A percentile compares a stretch with the other conserved stretches of the same genome.
Conservation (phyloP, 208 protist species). For the Crithidia bombi region DNA sequence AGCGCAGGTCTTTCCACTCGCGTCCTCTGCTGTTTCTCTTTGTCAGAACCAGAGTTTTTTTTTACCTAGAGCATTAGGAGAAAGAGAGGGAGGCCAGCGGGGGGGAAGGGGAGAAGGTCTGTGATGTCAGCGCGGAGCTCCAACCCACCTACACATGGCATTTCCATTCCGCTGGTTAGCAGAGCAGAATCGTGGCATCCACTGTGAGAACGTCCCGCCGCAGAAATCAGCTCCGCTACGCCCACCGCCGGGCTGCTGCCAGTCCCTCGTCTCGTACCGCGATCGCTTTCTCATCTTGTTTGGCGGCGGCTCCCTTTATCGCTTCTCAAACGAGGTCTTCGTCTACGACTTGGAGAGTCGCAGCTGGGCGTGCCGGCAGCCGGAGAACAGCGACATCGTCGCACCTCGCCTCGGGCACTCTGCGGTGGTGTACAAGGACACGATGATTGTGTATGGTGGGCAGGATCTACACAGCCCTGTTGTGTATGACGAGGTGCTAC, state of each 20-base stretch:
- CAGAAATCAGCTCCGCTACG: conserved; percentile 23
- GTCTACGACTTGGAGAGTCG: conserved; percentile 27
- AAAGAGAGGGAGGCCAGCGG: no score
- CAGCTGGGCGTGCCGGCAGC: conserved; percentile 17
- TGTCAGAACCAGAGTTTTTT: no score
- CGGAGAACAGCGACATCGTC: conserved; percentile 64
- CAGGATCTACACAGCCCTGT: conserved; percentile 50
- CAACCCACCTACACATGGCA: no score
- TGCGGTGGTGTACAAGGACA: conserved; percentile 74
- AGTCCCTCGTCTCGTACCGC: conserved; percentile 70
- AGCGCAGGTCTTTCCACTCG: neutral
- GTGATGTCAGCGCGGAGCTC: no score
- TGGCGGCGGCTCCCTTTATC: conserved; percentile 58
- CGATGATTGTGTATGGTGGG: conserved; percentile 90
- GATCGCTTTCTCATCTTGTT: conserved; percentile 82
- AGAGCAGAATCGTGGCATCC: neutral
- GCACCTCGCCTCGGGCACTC: conserved; percentile 53
- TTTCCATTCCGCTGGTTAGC: conserved; percentile 19
- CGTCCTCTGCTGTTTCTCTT: conserved; percentile 5
- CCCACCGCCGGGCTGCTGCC: conserved; percentile 79
- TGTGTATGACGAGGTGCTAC: conserved; percentile 66
- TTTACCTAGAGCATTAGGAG: no score
- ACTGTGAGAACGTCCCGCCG: neutral
- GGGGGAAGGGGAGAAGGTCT: no score
- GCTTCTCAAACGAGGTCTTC: conserved; percentile 23